These are phyloP conservation scores for Tetradesmus lagerheimii DNA, from an alignment of 139 green algal genomes.

Conservation along the genomic window DNA sequence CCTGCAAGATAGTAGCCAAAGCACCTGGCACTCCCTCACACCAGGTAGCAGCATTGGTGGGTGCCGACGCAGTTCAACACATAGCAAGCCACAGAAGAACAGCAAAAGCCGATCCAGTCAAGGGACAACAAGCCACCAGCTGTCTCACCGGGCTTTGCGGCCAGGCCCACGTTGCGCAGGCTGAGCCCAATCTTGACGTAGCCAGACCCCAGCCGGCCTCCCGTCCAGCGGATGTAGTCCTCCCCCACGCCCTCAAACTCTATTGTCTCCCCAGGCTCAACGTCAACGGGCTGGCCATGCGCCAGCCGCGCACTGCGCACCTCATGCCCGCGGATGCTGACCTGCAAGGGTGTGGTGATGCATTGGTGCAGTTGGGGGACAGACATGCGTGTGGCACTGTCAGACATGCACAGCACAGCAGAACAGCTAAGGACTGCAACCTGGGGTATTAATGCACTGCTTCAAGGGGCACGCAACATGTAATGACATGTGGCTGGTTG, in stretches of 20 bases:
- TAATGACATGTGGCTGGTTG: too few species aligned
- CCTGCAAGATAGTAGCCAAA: too few species aligned
- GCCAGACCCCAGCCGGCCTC: not conserved
- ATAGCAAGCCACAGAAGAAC: not conserved
- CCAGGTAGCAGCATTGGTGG: too few species aligned
- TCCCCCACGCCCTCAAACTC: conserved; percentile 51
- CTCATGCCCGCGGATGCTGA: conserved; percentile 45
- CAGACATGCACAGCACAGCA: too few species aligned
- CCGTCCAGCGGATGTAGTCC: conserved; percentile 45
- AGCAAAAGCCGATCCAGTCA: not conserved
- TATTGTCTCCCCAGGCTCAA: conserved; percentile 25
- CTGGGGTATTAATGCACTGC: too few species aligned
- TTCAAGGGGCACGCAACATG: too few species aligned
- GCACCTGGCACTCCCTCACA: too few species aligned
- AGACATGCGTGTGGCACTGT: too few species aligned
- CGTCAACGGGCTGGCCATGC: not conserved
- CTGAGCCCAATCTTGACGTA: conserved; percentile 51
- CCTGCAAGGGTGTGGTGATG: too few species aligned
- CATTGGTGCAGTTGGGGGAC: too few species aligned
- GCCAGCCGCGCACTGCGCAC: conserved; percentile 22
- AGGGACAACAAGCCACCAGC: not conserved
- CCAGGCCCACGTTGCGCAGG: conserved; percentile 47
- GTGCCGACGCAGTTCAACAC: too few species aligned
- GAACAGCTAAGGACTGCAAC: too few species aligned
- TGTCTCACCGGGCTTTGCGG: conserved; percentile 23